Evolutionary conservation across 73 alveolate genomes (phyloP).

Genomic region (Tetrahymena malaccensis): DNA sequence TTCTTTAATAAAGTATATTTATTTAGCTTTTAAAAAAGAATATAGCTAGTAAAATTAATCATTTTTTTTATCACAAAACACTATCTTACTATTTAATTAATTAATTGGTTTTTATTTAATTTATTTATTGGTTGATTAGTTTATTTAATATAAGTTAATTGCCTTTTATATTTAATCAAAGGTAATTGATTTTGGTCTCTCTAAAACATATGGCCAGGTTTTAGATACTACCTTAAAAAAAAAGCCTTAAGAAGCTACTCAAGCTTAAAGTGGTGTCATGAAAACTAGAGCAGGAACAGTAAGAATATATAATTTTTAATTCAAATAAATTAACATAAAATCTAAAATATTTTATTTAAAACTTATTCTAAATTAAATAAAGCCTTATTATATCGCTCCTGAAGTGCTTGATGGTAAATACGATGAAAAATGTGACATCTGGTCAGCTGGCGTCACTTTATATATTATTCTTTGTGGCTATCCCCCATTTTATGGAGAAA

Average conservation of each 20-base stretch:
- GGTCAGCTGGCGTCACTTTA: neutral
- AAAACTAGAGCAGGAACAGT: slow-evolving; percentile 1
- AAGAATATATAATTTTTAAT: neutral
- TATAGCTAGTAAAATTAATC: no score
- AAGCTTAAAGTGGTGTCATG: neutral
- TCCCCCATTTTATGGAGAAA: neutral
- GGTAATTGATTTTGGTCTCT: neutral
- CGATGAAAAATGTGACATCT: neutral
- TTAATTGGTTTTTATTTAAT: neutral
- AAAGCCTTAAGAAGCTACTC: neutral
- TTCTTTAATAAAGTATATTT: no score
- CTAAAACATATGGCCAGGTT: neutral
- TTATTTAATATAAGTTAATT: neutral
- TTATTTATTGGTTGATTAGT: neutral
- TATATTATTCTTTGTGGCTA: neutral
- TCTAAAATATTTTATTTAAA: neutral
- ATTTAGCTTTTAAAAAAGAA: no score
- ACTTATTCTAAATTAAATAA: neutral
- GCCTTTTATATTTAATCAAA: neutral
- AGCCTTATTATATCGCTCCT: neutral
- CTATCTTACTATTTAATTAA: neutral
- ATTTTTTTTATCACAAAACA: no score
- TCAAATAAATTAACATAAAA: neutral
- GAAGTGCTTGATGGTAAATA: neutral
- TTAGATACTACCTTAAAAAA: neutral